These are phyloP conservation scores for Euphorbia lathyris DNA, from an alignment of 345 rosid species.

Conservation along the genomic window DNA sequence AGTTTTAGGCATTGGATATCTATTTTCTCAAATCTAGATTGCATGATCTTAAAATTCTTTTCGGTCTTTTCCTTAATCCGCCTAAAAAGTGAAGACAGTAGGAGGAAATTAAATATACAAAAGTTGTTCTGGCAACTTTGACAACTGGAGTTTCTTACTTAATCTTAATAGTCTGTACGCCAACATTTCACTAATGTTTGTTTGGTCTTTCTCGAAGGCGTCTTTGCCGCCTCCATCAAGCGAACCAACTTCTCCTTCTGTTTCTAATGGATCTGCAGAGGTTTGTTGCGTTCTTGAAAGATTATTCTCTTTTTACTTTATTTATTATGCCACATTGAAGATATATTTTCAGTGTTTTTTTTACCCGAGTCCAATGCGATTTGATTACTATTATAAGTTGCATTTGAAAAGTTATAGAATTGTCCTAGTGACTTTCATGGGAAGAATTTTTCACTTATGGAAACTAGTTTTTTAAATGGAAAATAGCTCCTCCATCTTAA, in stretches of 20 bases:
- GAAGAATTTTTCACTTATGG: neutral
- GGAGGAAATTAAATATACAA: neutral
- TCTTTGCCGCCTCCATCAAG: slow-evolving; percentile 49
- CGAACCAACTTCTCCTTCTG: slow-evolving; percentile 35
- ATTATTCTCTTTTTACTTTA: neutral
- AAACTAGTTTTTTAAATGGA: neutral
- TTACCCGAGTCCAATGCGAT: neutral
- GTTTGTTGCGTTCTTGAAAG: slow-evolving; percentile 31
- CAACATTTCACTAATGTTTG: slow-evolving; percentile 10
- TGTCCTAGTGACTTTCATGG: neutral
- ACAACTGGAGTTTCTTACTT: neutral
- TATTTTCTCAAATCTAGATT: neutral
- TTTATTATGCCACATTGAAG: neutral
- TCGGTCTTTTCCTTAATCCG: neutral
- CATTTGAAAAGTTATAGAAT: neutral
- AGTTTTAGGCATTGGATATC: neutral
- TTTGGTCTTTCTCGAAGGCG: slow-evolving; percentile 30
- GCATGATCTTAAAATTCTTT: neutral
- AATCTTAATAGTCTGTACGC: slow-evolving; percentile 3
- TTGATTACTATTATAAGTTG: neutral
- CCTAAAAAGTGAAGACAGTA: neutral
- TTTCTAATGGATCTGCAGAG: slow-evolving; percentile 46
- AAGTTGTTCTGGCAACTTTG: slow-evolving; percentile 3
- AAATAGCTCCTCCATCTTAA: slow-evolving; percentile 1
- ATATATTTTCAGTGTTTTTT: neutral